Base-by-base conservation (phyloP, 768 basidiomycete species). In the Thelephora ganbajun region DNA sequence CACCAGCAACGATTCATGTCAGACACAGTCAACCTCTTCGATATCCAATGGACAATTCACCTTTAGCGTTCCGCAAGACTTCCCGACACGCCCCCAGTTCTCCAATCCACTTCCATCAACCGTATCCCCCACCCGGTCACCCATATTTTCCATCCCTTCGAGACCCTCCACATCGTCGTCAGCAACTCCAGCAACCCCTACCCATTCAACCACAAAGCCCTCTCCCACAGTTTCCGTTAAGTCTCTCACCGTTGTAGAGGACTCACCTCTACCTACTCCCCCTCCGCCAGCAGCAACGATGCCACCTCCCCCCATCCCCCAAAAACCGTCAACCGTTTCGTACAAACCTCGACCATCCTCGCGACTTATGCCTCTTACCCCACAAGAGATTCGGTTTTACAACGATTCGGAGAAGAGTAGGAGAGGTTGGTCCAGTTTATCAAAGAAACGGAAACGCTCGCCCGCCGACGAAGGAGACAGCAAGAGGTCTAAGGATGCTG, bases 401-500 rank as follows among this genome's bases (percentile, higher is more conserved):
- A 18, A 47, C 41, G 30, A 30, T 33, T 35, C 48, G 11, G 16
- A 34, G 23, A 35, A 34, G 11, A 45, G 36, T n/a, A 16, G 6
- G n/a, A 9, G 11, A 12, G 11, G 18, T 36, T 43, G 20, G 35
- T 16, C 26, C 13, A 35, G 36, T 37, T 45, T 43, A 43, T 44
- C 20, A 62, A 75, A 66, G 55, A 67, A 76, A 56, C 71, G 76
- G 37, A 79, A 42, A 52, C 64, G 63, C 36, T 56, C 57, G 43
- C 63, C 65, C 48, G 54, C 59, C 54, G 64, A 73, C 30, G 66
- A 66, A n/a, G 51, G 56, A 30, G 52, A 56, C 16, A 75, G 79
- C 54, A 77, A 75, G 53, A 68, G 73, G 41, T 71, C 70, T 3
- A 76, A 80, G n/a, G 84, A 89, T 58, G 77, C 80, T 1, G 77